phyloP scores from a whole-genome alignment of 1,284 basidiomycete species.

The Porogramme epimiltina region DNA sequence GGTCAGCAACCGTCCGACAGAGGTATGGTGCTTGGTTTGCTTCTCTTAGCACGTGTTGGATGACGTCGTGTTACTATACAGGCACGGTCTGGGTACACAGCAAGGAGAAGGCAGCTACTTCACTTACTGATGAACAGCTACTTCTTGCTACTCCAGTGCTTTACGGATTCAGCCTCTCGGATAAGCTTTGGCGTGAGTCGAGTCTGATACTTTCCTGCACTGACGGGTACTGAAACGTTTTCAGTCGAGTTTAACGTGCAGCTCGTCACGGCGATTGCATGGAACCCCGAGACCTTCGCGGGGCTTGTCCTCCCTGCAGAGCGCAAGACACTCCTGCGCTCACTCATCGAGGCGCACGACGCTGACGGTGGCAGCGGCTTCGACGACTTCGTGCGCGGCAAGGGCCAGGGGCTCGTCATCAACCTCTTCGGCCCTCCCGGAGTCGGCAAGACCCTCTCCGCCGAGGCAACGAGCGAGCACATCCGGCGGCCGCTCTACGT shows the following conservation, averaged over 20 bases:
- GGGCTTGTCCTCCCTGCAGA: constrained; percentile 55
- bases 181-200: constrained; percentile 57
- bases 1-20: neutral
- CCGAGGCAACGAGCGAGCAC: neutral
- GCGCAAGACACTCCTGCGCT: constrained; percentile 54
- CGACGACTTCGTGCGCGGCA: constrained; percentile 62
- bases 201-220: constrained; percentile 39
- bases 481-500: constrained; percentile 59
- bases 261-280: constrained; percentile 49
- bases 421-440: constrained; percentile 62
- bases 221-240: constrained; percentile 24
- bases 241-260: constrained; percentile 58
- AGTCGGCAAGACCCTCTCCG: constrained; percentile 50
- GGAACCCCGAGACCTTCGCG: constrained; percentile 57
- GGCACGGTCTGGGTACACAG: constrained; percentile 36
- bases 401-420: constrained; percentile 59
- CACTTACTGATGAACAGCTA: constrained; percentile 48
- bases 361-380: constrained; percentile 42
- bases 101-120: constrained; percentile 24
- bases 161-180: constrained; percentile 57
- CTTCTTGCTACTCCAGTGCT: constrained; percentile 54
- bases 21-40: neutral
- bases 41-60: neutral
- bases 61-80: neutral
- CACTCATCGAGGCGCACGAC: constrained; percentile 55